Conservation (phyloP, 2,329 filamentous ascomycete genomes). For the Rhynchosporium graminicola region DNA sequence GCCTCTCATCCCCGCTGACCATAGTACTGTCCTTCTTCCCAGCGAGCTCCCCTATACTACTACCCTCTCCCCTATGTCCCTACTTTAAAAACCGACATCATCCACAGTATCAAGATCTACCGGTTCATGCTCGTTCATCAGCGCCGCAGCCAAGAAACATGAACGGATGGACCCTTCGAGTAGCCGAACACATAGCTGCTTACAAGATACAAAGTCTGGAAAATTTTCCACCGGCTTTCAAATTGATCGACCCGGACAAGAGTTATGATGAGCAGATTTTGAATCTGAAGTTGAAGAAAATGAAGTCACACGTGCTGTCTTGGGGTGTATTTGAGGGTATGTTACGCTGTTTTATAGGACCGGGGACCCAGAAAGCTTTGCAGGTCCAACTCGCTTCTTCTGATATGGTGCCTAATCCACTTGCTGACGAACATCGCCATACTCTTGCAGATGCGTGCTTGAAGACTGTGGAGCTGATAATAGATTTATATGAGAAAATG, state of each 20-base stretch:
- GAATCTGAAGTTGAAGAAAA: conserved; percentile 3
- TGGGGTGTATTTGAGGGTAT: conserved; percentile 5
- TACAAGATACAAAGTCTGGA: neutral
- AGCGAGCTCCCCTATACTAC: conserved; percentile 7
- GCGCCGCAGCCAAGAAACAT: conserved; percentile 3
- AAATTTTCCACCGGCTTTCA: neutral
- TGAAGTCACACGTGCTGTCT: neutral
- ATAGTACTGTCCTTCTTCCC: neutral
- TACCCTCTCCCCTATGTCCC: neutral
- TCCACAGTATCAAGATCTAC: conserved; percentile 3
- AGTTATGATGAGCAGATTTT: neutral
- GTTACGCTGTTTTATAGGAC: conserved; percentile 2
- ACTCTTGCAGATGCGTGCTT: conserved; percentile 5
- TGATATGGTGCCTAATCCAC: neutral
- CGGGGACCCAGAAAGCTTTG: neutral
- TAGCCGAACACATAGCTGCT: conserved; percentile 1
- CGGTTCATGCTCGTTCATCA: conserved; percentile 10
- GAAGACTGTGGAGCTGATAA: neutral
- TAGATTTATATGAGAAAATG: neutral
- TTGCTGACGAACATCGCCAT: conserved; percentile 5
- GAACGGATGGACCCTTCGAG: conserved; percentile 1
- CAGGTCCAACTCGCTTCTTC: neutral
- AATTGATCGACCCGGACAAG: neutral
- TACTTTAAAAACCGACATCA: neutral
- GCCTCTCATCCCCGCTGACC: conserved; percentile 1